A percentile compares a stretch with the other conserved stretches of the same genome.
Conservation (phyloP, 2,329 filamentous ascomycete species). For the Pyrenophora teres region DNA sequence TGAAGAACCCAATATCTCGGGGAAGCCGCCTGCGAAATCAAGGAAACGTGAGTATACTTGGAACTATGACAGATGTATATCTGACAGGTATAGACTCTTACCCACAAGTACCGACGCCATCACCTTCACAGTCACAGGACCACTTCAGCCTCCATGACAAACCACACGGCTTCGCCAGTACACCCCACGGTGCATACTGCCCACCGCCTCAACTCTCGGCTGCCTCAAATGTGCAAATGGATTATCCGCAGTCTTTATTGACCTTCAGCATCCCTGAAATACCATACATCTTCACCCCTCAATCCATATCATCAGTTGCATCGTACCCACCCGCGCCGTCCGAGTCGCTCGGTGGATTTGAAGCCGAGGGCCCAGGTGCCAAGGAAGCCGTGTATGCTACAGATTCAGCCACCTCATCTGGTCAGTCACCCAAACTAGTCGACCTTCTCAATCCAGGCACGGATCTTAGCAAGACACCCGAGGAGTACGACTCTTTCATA, state of each 20-base stretch:
- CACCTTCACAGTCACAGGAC: conserved; percentile 7
- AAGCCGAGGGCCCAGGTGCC: conserved; percentile 38
- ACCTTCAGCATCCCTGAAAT: conserved; percentile 22
- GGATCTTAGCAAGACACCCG: conserved; percentile 51
- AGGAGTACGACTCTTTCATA: conserved; percentile 42
- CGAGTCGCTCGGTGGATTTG: conserved; percentile 48
- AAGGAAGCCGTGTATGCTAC: conserved; percentile 33
- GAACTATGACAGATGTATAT: background rate
- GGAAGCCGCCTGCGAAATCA: conserved; percentile 49
- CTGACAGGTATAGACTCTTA: conserved; percentile 21
- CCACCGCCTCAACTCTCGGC: conserved; percentile 16
- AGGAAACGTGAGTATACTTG: conserved; percentile 52
- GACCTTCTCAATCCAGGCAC: conserved; percentile 57
- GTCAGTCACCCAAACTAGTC: conserved; percentile 55
- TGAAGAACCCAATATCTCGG: conserved; percentile 63
- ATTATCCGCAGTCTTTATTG: conserved; percentile 20
- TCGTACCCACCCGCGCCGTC: conserved; percentile 43
- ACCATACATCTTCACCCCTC: conserved; percentile 31
- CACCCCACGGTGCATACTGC: conserved; percentile 18
- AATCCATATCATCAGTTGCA: conserved; percentile 36
- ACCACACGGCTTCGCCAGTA: conserved; percentile 12
- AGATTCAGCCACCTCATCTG: conserved; percentile 47
- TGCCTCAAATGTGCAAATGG: conserved; percentile 10
- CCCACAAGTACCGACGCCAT: conserved; percentile 7
- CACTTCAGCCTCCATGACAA: conserved; percentile 3